Conservation (phyloP, 305 asterid species). For the Fraxinus velutina region DNA sequence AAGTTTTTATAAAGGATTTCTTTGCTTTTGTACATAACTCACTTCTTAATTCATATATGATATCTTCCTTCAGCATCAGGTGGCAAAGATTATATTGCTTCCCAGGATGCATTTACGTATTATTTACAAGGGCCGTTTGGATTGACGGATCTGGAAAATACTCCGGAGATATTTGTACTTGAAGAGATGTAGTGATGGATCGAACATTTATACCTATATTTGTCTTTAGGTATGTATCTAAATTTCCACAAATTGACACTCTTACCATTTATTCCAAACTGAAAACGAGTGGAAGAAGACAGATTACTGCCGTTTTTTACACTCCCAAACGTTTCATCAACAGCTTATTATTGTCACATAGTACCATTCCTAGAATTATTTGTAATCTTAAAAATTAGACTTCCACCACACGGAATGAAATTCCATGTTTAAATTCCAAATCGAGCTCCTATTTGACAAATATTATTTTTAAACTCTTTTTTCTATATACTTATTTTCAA, state of each 20-base stretch:
- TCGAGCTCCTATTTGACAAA: no score
- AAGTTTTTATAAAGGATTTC: conserved; percentile 21
- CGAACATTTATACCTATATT: not conserved
- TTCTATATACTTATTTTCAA: no score
- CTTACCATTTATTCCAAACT: not conserved
- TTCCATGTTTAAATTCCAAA: not conserved
- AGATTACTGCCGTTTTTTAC: conserved; percentile 2
- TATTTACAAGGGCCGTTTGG: not conserved
- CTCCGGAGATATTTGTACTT: not conserved
- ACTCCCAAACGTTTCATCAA: conserved; percentile 9
- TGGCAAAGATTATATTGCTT: not conserved
- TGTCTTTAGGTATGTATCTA: not conserved
- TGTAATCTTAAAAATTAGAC: not conserved
- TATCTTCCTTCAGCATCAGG: not conserved
- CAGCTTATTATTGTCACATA: not conserved
- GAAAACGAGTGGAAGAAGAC: not conserved
- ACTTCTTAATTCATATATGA: conserved; percentile 16
- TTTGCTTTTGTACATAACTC: conserved; percentile 28
- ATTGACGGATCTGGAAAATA: not conserved
- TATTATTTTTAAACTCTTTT: no score
- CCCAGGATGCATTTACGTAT: not conserved
- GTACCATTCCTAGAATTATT: not conserved
- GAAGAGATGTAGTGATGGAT: not conserved
- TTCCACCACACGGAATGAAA: conserved; percentile 12
- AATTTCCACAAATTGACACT: not conserved